Evolutionary conservation across 371 early-diverging fungal genomes (phyloP), one percentile per base, ranked within the genome.

Genomic region (Mucor saturninus): DNA sequence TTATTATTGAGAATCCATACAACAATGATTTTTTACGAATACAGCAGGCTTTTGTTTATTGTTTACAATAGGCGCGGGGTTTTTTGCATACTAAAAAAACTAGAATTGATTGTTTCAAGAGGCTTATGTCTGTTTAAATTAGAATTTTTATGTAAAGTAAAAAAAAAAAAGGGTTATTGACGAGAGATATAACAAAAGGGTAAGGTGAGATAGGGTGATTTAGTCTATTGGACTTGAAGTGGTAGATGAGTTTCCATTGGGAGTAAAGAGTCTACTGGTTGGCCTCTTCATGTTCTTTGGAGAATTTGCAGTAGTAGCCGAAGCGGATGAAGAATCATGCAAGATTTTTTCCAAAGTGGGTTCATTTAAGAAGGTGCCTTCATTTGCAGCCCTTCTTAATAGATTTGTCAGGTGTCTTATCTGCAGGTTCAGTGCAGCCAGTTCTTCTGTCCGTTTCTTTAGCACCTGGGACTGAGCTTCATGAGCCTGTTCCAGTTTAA

Each of bases 401-500:
- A 32, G 52, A 28, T 63, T 56, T 5, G 64, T 56, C 46, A 78
- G 49, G 40, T 76, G 71, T 54, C 77, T 43, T 56, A 74, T 29
- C 29, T 81, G 77, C 46, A 57, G 10, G 28, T 65, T 62, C 7
- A 60, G 54, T 3, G 68, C 15, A 3, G 86, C 71, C 29, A 78
- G 58, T 26, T 86, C 86, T 1, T 83, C 76, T 5, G 71, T 74
- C 15, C 83, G 70, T 46, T 76, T 79, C 57, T 79, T 65, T 7
- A 77, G 68, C 30, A 74, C 54, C 59, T 84, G 73, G 29, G 68
- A 73, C 71, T 89, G 91, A 13, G 78, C 48, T 58, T 91, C 86
- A 42, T 81, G 69, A 14, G 77, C 77, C 21, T 82, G 73, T 60
- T 92, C 91, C n/a, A 85, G 61, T 57, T 85, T 86, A 67, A 89